Evolutionary conservation across 2,329 filamentous ascomycete genomes (phyloP), one percentile per base, ranked within the genome.

Genomic region (Allantophomopsis lycopodina): DNA sequence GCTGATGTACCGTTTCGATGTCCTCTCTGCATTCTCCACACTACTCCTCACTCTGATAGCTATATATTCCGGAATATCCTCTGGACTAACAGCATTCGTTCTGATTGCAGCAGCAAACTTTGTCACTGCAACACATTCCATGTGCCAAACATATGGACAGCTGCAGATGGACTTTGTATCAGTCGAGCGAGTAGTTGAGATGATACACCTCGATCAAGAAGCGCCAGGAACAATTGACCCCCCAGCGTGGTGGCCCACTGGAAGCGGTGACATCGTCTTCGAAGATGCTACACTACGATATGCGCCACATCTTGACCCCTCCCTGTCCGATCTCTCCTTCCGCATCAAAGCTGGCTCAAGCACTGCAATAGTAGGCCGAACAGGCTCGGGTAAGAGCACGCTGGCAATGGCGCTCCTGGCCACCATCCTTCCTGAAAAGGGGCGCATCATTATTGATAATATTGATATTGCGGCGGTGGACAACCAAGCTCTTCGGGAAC

Each of bases 81-180:
- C 86, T 1, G 87, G 87, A 2, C 65, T 89, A 2, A 81, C 86
- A 1, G 87, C 85, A 6, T 94, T 94, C 51, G 80, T 93, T 1
- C 68, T 94, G 4, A 77, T 83, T 1, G 76, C 81, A 0, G 81
- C 83, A 0, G 68, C 71, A 5, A 73, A 71, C 42, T 81, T 84
- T 46, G 83, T 89, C 14, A 58, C 64, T 8, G 70, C 77, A 7
- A 89, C 83, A 0, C 83, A 88, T 51, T 63, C 65, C 2, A 69
- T 94, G 0, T 94, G 87, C 58, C 76, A 76, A 44, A 73, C 76
- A 42, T 94, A 94, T 50, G 87, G 87, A 2, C 76, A 83, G 52
- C 68, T 94, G 1, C 86, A 94, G 55, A 87, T 94, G 72, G 82
- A 94, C 53, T 94, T 94, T 48, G 86, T 94, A 0, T 88, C 83